phyloP scores from a whole-genome alignment of 768 basidiomycete species.

The Mycena sanguinolenta region DNA sequence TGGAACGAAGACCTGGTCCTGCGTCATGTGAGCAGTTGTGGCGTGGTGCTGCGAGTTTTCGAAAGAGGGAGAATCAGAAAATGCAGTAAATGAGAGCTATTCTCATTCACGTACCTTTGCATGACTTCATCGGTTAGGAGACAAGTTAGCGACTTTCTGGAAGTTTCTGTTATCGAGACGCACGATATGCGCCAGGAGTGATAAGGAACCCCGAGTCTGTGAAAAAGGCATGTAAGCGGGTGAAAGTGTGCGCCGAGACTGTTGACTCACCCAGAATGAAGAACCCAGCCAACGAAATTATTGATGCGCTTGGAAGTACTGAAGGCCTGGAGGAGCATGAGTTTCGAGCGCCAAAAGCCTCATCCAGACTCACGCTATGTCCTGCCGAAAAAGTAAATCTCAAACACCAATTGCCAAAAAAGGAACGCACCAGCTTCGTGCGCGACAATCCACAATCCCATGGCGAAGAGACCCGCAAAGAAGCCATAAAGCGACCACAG shows the following conservation, averaged over 20 bases:
- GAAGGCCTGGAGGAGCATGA: conserved; percentile 73
- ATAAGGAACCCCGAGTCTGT: conserved; percentile 93
- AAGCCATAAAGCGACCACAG: conserved; percentile 89
- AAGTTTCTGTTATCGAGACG: not conserved
- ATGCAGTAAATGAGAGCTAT: not conserved
- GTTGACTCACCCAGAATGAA: conserved; percentile 85
- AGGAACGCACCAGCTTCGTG: conserved; percentile 35
- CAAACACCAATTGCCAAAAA: not conserved
- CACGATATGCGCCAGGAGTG: conserved; percentile 91
- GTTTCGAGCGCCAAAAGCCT: not conserved
- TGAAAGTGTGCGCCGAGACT: conserved; percentile 36
- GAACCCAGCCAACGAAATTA: conserved; percentile 91
- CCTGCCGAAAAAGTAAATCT: conserved; percentile 73
- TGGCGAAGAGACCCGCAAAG: conserved; percentile 85
- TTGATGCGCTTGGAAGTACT: conserved; percentile 93
- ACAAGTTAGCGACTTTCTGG: not conserved
- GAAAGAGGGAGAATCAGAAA: not conserved
- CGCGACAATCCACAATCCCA: conserved; percentile 78
- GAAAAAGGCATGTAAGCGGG: not conserved
- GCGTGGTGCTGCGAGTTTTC: conserved; percentile 52
- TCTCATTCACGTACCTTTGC: conserved; percentile 5
- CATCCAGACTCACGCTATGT: conserved; percentile 61
- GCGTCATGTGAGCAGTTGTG: conserved; percentile 90
- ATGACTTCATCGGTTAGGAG: not conserved
- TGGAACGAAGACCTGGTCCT: conserved; percentile 97